Conservation (phyloP, 2,329 filamentous ascomycete genomes). For the Pseudogymnoascus sp. region DNA sequence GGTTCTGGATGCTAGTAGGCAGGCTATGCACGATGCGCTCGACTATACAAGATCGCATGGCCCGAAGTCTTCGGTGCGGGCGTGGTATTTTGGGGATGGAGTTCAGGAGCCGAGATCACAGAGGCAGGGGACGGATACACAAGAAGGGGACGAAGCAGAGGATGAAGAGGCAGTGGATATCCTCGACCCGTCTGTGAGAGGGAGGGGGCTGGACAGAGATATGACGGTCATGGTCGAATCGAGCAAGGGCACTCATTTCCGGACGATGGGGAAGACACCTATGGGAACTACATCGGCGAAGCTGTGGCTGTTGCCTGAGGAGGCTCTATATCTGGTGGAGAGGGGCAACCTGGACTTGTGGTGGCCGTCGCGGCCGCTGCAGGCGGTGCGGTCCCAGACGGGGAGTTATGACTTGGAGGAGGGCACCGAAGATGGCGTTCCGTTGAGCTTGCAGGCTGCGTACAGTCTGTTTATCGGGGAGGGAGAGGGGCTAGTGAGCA, state of each 20-base stretch:
- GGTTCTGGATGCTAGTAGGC: constrained; percentile 70
- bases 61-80: constrained; percentile 58
- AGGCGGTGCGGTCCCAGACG: constrained; percentile 31
- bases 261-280: constrained; percentile 63
- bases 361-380: constrained; percentile 59
- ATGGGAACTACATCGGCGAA: constrained; percentile 50
- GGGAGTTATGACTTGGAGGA: constrained; percentile 27
- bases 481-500: constrained; percentile 50
- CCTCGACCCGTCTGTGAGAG: constrained; percentile 39
- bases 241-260: constrained; percentile 63
- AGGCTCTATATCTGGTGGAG: constrained; percentile 83
- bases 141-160: constrained; percentile 13
- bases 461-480: constrained; percentile 80
- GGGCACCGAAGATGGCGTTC: constrained; percentile 58
- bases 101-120: constrained; percentile 15
- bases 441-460: constrained; percentile 83
- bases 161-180: constrained; percentile 17
- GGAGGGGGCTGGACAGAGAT: constrained; percentile 50
- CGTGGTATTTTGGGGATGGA: constrained; percentile 63
- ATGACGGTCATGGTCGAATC: constrained; percentile 60
- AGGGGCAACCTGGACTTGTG: constrained; percentile 79
- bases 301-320: constrained; percentile 83
- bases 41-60: constrained; percentile 67
- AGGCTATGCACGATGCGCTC: constrained; percentile 83
- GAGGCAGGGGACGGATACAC: constrained; percentile 6